phyloP scores from a whole-genome alignment of 306 rosid species.

The Spatholobus suberectus region DNA sequence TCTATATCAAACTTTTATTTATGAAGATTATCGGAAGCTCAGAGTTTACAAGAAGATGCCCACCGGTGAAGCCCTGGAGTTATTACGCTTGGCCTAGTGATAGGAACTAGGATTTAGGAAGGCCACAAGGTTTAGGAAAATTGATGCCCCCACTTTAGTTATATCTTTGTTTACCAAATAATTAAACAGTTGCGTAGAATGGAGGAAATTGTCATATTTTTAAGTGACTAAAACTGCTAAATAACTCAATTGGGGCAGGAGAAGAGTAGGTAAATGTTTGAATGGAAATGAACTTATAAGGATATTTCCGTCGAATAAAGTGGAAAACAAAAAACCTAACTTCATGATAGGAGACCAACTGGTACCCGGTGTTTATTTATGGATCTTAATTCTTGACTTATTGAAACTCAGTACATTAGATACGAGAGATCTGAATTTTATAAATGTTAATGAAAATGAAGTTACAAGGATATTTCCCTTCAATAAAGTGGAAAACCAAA shows the following conservation, averaged over 20 bases:
- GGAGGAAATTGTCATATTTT: background rate
- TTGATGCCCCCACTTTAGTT: background rate
- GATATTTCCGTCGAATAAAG: background rate
- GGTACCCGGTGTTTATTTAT: background rate
- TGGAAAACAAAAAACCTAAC: background rate
- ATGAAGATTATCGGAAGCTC: slow-evolving; percentile 54
- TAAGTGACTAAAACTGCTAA: background rate
- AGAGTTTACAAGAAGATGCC: slow-evolving; percentile 37
- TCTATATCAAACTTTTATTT: slow-evolving; percentile 46
- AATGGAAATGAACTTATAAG: background rate
- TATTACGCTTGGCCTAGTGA: slow-evolving; percentile 29
- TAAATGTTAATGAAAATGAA: too few relatives aligned
- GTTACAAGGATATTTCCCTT: too few relatives aligned
- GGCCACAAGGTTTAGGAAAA: too few relatives aligned
- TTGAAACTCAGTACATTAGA: too few relatives aligned
- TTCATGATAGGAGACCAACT: background rate
- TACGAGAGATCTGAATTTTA: too few relatives aligned
- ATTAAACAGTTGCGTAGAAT: background rate
- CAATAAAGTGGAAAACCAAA: too few relatives aligned
- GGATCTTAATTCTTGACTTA: background rate
- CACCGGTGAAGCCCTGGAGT: slow-evolving; percentile 58
- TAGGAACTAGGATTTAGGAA: background rate
- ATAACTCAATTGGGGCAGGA: background rate
- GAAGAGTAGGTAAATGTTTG: background rate
- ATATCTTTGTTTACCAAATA: background rate